Evolutionary conservation across 73 alveolate genomes (phyloP).

Genomic region (Paramecium tetraurelia): DNA sequence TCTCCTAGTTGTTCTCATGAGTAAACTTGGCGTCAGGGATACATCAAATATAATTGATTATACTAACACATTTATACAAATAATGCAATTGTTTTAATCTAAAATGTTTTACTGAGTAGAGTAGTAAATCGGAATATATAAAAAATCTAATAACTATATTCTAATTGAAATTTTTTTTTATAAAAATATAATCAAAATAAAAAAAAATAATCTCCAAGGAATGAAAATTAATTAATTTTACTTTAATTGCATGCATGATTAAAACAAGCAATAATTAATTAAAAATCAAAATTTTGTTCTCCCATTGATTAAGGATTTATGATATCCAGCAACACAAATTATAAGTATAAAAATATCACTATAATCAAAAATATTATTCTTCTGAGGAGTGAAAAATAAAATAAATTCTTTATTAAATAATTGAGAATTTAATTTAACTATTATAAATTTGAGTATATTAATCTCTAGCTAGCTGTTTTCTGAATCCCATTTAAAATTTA

Average conservation of each 20-base stretch:
- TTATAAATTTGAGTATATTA: too few species aligned
- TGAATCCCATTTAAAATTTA: too few species aligned
- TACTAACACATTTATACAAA: not conserved
- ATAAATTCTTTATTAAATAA: not conserved
- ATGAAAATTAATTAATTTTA: not conserved
- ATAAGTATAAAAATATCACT: not conserved
- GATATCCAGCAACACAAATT: not conserved
- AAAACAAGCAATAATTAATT: not conserved
- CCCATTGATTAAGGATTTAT: not conserved
- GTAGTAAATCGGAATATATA: not conserved
- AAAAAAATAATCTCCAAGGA: not conserved
- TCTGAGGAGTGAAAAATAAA: not conserved
- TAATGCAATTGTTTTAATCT: not conserved
- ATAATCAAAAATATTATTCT: not conserved
- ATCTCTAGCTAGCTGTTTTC: too few species aligned
- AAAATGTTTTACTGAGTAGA: not conserved
- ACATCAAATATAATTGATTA: not conserved
- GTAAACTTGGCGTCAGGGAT: not conserved
- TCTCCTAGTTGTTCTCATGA: not conserved
- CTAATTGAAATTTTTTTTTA: not conserved
- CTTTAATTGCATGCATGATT: not conserved
- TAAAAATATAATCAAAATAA: not conserved
- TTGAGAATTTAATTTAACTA: too few species aligned
- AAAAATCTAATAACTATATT: not conserved
- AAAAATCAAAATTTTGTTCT: not conserved